Evolutionary conservation across 2,329 filamentous ascomycete species (phyloP), one percentile per base, ranked within the genome.

Genomic region (Rutstroemia sp.): DNA sequence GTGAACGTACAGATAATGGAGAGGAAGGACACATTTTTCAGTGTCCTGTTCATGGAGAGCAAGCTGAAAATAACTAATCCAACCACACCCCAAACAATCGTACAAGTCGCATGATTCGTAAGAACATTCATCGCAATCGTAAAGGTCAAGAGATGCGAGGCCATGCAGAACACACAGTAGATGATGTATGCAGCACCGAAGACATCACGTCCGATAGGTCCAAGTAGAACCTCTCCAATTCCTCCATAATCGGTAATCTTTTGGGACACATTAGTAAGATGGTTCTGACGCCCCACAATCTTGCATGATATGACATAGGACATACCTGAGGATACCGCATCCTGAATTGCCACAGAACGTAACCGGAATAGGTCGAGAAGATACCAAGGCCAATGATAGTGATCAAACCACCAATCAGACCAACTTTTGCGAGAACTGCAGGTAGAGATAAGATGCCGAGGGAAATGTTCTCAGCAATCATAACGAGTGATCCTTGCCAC

Each of bases 91-190:
- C 78, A 84, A 0, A 78, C 70, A 58, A 84, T 78, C 0, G 78
- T 78, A 67, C 81, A 85, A 2, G 75, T 73, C 1, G 72, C 75
- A 63, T 81, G 75, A 4, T 74, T 67, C 1, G 80, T 82, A 51
- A 84, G 69, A 3, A 74, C 76, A 61, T 83, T 83, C 70, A 83
- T 74, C 58, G 79, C 79, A 61, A 83, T 78, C 17, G 73, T 75
- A 64, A 83, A 84, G 2, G 79, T 81, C 56, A 84, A 70, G 27
- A 84, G 69, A 66, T 86, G 83, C 44, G 78, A 80, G 6, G 75
- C 79, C 76, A 83, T 81, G 64, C 82, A 75, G 68, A 84, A 83
- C 17, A 84, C 66, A n/a, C 83, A 70, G 62, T 83, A 78, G 19
- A 83, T 66, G 14, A 77, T 69, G 61, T 80, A 76, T 1, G 71